Evolutionary conservation across 2,329 filamentous ascomycete genomes (phyloP).

Genomic region (Arthroderma uncinatum): DNA sequence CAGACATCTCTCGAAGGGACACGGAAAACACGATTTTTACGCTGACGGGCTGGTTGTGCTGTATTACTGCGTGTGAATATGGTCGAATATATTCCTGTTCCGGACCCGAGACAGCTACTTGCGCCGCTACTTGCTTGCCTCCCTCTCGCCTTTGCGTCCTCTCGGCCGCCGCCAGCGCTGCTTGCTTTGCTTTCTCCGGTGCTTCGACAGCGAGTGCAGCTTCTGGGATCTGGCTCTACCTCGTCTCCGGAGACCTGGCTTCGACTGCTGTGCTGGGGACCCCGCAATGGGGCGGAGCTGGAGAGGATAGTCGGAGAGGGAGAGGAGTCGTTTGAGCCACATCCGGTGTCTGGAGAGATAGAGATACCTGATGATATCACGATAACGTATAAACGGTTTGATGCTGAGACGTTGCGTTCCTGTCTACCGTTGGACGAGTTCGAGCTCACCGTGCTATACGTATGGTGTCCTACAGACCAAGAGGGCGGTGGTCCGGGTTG

Average conservation of each 20-base stretch:
- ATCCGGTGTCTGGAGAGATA: conserved; percentile 54
- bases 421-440: conserved; percentile 45
- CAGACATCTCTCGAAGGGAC: neutral
- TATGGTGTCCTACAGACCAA: conserved; percentile 51
- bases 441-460: conserved; percentile 44
- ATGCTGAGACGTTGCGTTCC: conserved; percentile 51
- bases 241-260: conserved; percentile 46
- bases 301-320: conserved; percentile 44
- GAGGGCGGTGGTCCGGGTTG: conserved; percentile 44
- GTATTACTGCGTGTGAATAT: conserved; percentile 26
- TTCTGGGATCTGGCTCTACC: conserved; percentile 39
- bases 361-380: conserved; percentile 48
- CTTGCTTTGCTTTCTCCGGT: conserved; percentile 52
- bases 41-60: neutral
- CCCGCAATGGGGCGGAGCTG: conserved; percentile 41
- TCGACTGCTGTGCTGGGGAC: conserved; percentile 49
- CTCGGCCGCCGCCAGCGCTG: conserved; percentile 48
- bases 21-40: neutral
- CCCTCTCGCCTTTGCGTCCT: conserved; percentile 49
- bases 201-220: conserved; percentile 50
- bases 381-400: conserved; percentile 47
- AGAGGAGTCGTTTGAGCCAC: conserved; percentile 47
- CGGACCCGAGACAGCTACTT: conserved; percentile 46
- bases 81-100: conserved; percentile 45
- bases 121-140: conserved; percentile 54